Conservation (phyloP, 805 yeast species). For the Wickerhamomyces rabaulensis region DNA sequence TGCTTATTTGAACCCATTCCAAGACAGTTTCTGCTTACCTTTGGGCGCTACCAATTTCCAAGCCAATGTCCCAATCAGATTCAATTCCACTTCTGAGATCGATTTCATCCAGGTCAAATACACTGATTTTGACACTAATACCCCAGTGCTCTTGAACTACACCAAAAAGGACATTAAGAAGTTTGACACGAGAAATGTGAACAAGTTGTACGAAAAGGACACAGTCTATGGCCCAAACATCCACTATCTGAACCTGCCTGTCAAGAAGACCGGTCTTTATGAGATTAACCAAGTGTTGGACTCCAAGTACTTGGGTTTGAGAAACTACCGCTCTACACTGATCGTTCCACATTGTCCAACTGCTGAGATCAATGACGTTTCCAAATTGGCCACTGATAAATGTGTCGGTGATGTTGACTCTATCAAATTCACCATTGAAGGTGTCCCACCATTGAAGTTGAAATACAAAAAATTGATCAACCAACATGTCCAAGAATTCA, state of each 20-base stretch:
- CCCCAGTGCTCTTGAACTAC: conserved; percentile 43
- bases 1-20: conserved; percentile 75
- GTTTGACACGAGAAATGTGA: conserved; percentile 19
- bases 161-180: conserved; percentile 51
- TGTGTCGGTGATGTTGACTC: conserved; percentile 61
- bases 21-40: conserved; percentile 58
- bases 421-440: conserved; percentile 50
- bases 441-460: conserved; percentile 74
- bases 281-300: conserved; percentile 65
- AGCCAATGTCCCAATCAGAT: conserved; percentile 60
- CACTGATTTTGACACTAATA: conserved; percentile 49
- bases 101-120: conserved; percentile 60
- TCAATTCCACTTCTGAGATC: conserved; percentile 75
- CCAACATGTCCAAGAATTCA: conserved; percentile 28
- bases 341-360: conserved; percentile 74
- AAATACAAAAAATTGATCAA: conserved; percentile 45
- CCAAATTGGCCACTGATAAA: conserved; percentile 32
- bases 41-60: conserved; percentile 24
- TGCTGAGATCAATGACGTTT: conserved; percentile 45
- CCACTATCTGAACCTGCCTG: conserved; percentile 59
- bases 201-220: conserved; percentile 22
- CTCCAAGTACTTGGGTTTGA: conserved; percentile 51
- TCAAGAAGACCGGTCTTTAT: conserved; percentile 72
- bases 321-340: conserved; percentile 56
- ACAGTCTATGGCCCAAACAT: conserved; percentile 28